Evolutionary conservation across 352 stramenopile genomes (phyloP).

Genomic region (Phytopythium helicoides): DNA sequence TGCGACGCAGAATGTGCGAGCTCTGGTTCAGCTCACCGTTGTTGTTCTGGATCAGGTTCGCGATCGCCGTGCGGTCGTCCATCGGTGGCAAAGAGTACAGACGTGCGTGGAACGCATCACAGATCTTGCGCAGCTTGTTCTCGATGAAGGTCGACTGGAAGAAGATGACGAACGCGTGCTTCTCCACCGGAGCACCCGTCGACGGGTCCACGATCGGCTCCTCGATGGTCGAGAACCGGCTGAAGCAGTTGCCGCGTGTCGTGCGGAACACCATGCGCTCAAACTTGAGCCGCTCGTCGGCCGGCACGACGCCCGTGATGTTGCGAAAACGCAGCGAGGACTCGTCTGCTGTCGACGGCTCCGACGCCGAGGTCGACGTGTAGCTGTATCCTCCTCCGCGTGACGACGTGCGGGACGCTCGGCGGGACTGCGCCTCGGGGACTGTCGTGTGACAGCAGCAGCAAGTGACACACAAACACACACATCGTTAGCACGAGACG

Average conservation of each 20-base stretch:
- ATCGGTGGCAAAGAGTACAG: constrained; percentile 95
- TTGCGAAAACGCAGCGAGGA: constrained; percentile 89
- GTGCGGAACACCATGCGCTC: constrained; percentile 98
- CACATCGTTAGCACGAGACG: too few relatives aligned
- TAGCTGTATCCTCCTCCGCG: constrained; percentile 54
- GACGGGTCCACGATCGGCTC: constrained; percentile 87
- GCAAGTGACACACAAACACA: too few relatives aligned
- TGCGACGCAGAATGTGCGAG: constrained; percentile 95
- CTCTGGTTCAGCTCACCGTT: constrained; percentile 94
- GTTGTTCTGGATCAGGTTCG: constrained; percentile 90
- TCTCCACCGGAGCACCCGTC: constrained; percentile 84
- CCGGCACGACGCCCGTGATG: constrained; percentile 93
- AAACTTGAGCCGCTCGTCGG: constrained; percentile 94
- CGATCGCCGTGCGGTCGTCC: constrained; percentile 89
- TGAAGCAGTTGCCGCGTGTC: constrained; percentile 98
- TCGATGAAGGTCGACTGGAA: constrained; percentile 98
- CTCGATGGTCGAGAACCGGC: constrained; percentile 96
- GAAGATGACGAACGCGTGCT: constrained; percentile 93
- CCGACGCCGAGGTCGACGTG: constrained; percentile 19
- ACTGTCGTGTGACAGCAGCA: constrained; percentile 23
- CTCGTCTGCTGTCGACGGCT: constrained; percentile 22
- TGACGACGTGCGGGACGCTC: constrained; percentile 52
- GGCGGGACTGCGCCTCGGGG: constrained; percentile 50
- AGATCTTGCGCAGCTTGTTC: constrained; percentile 98
- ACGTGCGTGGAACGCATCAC: constrained; percentile 96